Conservation (phyloP, 495 filamentous ascomycete species). For the Tuber aestivum region DNA sequence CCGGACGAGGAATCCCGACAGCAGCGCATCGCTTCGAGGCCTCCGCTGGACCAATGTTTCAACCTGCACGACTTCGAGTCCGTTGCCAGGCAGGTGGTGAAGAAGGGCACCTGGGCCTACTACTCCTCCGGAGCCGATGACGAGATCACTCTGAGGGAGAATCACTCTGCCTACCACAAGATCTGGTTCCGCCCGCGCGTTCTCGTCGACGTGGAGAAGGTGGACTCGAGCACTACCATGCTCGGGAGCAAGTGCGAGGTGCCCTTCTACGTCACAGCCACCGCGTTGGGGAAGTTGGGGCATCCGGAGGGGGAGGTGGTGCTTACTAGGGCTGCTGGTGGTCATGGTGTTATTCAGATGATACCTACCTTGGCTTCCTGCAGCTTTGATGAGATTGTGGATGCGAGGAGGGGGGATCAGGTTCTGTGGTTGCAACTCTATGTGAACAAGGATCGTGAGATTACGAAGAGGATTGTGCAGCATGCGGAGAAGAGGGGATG, state of each 20-base stretch:
- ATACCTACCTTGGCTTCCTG: constrained; percentile 97
- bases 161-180: constrained; percentile 91
- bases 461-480: constrained; percentile 82
- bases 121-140: constrained; percentile 95
- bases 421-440: constrained; percentile 97
- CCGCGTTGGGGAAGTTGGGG: constrained; percentile 68
- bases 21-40: constrained; percentile 71
- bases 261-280: constrained; percentile 72
- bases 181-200: constrained; percentile 93
- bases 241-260: constrained; percentile 72
- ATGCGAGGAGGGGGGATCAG: constrained; percentile 72
- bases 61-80: constrained; percentile 94
- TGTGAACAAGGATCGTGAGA: constrained; percentile 91
- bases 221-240: constrained; percentile 85
- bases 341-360: constrained; percentile 51
- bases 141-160: constrained; percentile 96
- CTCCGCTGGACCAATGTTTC: constrained; percentile 79
- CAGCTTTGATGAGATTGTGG: constrained; percentile 93
- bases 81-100: constrained; percentile 81
- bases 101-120: constrained; percentile 92
- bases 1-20: constrained; percentile 72
- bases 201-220: constrained; percentile 75
- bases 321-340: constrained; percentile 66
- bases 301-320: constrained; percentile 69
- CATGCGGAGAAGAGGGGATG: constrained; percentile 90